These are phyloP conservation scores for Trapa incisa DNA, from an alignment of 345 rosid genomes.

Conservation along the genomic window DNA sequence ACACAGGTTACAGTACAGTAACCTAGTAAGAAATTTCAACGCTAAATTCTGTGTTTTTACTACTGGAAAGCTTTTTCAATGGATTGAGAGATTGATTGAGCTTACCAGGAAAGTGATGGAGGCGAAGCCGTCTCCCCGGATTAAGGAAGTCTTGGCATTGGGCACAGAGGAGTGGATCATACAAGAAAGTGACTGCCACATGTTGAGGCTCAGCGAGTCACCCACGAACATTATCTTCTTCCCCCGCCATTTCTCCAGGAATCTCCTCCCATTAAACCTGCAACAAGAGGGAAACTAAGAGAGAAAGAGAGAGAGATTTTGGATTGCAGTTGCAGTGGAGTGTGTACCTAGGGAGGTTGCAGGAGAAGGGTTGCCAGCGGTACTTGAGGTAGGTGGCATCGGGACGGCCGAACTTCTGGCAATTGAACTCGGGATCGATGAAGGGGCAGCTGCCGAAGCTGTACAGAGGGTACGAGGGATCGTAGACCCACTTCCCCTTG, in stretches of 20 bases:
- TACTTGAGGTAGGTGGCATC: constrained; percentile 39
- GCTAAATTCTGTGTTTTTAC: too few species aligned
- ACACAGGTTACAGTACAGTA: too few species aligned
- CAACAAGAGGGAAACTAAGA: background rate
- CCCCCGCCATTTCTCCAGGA: constrained; percentile 76
- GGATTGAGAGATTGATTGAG: background rate
- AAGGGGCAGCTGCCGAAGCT: constrained; percentile 39
- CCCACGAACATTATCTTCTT: constrained; percentile 97
- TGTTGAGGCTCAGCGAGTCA: constrained; percentile 80
- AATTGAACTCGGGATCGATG: constrained; percentile 43
- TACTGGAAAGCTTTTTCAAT: too few species aligned
- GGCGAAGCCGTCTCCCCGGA: constrained; percentile 34
- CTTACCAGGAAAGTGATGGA: constrained; percentile 60
- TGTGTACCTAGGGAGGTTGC: constrained; percentile 39
- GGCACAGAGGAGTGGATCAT: constrained; percentile 65
- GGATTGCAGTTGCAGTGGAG: background rate
- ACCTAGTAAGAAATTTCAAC: too few species aligned
- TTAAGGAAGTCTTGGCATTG: constrained; percentile 31
- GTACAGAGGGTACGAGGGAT: constrained; percentile 41
- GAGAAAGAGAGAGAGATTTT: too few species aligned
- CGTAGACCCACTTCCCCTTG: constrained; percentile 49
- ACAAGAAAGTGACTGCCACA: constrained; percentile 70
- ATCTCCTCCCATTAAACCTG: constrained; percentile 75
- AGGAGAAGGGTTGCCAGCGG: constrained; percentile 55
- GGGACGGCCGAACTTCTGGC: constrained; percentile 43